These are phyloP conservation scores for Maudiozyma barnettii DNA, from an alignment of 805 yeast genomes.

Conservation along the genomic window DNA sequence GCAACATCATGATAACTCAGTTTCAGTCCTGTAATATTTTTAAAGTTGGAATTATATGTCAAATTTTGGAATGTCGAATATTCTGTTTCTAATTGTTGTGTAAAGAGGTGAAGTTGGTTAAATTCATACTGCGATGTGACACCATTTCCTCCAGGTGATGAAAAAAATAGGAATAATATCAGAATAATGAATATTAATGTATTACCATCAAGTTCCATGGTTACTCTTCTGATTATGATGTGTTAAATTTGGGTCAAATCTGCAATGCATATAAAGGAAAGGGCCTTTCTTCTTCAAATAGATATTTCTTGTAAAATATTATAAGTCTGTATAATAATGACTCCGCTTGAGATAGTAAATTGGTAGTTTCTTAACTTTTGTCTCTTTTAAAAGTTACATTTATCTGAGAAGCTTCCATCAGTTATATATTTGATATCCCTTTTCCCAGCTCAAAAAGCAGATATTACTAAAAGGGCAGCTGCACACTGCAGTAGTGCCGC, in stretches of 20 bases:
- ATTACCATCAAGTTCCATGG: constrained; percentile 28
- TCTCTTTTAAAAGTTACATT: too few species aligned
- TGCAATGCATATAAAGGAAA: not conserved
- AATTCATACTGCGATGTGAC: constrained; percentile 31
- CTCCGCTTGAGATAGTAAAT: too few species aligned
- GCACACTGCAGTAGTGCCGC: not conserved
- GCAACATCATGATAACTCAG: constrained; percentile 53
- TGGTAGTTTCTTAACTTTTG: too few species aligned
- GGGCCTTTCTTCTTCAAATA: too few species aligned
- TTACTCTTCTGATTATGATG: not conserved
- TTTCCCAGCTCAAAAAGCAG: too few species aligned
- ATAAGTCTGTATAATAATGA: too few species aligned
- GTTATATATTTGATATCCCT: too few species aligned
- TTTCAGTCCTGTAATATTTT: constrained; percentile 64
- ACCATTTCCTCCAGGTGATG: constrained; percentile 28
- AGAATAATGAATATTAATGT: constrained; percentile 24
- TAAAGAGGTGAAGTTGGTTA: constrained; percentile 32
- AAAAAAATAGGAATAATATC: constrained; percentile 25
- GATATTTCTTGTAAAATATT: too few species aligned
- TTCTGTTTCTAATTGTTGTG: constrained; percentile 29
- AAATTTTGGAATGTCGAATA: constrained; percentile 31
- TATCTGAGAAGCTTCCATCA: too few species aligned
- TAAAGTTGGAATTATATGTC: constrained; percentile 46
- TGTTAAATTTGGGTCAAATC: not conserved
- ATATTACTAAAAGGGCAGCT: too few species aligned